phyloP scores from a whole-genome alignment of 225 moss, liverwort and hornwort genomes.

The Sphagnum contortum region DNA sequence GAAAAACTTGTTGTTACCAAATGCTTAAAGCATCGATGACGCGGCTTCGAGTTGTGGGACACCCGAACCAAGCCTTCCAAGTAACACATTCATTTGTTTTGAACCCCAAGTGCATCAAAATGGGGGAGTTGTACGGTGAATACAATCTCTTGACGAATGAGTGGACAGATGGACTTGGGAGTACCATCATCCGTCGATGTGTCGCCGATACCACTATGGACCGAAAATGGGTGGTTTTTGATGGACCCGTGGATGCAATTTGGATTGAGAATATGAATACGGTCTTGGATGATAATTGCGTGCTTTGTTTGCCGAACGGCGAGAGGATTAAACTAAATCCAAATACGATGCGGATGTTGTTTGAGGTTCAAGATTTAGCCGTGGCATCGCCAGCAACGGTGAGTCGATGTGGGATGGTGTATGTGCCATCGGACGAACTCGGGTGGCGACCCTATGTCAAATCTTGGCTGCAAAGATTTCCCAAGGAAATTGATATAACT shows the following conservation, averaged over 20 bases:
- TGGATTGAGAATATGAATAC: conserved; percentile 97
- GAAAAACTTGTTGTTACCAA: conserved; percentile 61
- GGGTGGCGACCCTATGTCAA: conserved; percentile 80
- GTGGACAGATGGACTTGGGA: conserved; percentile 84
- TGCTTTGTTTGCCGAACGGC: conserved; percentile 76
- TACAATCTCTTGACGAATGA: conserved; percentile 81
- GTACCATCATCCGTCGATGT: conserved; percentile 65
- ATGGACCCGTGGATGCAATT: conserved; percentile 87
- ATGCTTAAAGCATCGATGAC: conserved; percentile 79
- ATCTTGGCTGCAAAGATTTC: conserved; percentile 67
- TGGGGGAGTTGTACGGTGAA: conserved; percentile 84
- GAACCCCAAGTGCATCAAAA: conserved; percentile 82
- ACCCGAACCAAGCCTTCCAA: conserved; percentile 56
- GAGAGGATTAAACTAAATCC: conserved; percentile 87
- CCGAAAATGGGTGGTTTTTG: conserved; percentile 88
- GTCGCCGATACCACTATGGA: conserved; percentile 52
- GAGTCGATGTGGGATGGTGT: conserved; percentile 94
- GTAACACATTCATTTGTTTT: conserved; percentile 53
- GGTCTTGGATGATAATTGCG: conserved; percentile 81
- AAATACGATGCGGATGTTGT: conserved; percentile 70
- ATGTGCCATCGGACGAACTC: conserved; percentile 68
- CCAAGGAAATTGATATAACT: conserved; percentile 28
- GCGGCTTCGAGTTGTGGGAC: conserved; percentile 31
- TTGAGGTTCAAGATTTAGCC: conserved; percentile 84
- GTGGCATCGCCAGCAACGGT: conserved; percentile 92